phyloP scores from a whole-genome alignment of 2,329 filamentous ascomycete genomes.

The Diaporthe longicolla region DNA sequence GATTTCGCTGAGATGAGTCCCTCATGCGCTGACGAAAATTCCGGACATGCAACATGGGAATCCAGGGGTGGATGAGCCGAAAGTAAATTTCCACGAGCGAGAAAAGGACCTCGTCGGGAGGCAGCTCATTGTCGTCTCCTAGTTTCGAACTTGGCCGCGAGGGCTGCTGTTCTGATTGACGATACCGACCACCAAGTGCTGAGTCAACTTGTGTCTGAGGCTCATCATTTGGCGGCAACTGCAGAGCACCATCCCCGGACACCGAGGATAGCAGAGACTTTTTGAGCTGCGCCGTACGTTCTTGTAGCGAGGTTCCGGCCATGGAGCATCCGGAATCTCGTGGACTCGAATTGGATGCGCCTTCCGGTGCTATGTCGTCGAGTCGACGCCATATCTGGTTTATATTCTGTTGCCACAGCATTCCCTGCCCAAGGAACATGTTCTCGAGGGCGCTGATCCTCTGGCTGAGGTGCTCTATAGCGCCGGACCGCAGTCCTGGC shows the following conservation, averaged over 20 bases:
- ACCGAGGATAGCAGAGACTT: background rate
- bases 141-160: background rate
- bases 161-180: background rate
- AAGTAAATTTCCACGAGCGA: constrained; percentile 55
- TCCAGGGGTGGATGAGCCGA: constrained; percentile 55
- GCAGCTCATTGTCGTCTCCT: constrained; percentile 24
- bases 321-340: background rate
- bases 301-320: background rate
- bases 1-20: constrained; percentile 44
- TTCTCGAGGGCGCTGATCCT: constrained; percentile 52
- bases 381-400: constrained; percentile 44
- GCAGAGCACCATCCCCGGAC: background rate
- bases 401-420: constrained; percentile 52
- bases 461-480: constrained; percentile 53
- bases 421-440: constrained; percentile 56
- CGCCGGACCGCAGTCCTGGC: constrained; percentile 53
- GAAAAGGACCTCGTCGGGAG: constrained; percentile 52
- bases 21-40: constrained; percentile 46
- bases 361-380: background rate
- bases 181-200: background rate
- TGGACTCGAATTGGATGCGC: background rate
- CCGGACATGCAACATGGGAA: constrained; percentile 53
- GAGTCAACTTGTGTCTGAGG: background rate
- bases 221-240: background rate
- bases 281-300: background rate